Base-by-base conservation (phyloP, 495 filamentous ascomycete species). In the Pseudomonodictys pantanalensis region DNA sequence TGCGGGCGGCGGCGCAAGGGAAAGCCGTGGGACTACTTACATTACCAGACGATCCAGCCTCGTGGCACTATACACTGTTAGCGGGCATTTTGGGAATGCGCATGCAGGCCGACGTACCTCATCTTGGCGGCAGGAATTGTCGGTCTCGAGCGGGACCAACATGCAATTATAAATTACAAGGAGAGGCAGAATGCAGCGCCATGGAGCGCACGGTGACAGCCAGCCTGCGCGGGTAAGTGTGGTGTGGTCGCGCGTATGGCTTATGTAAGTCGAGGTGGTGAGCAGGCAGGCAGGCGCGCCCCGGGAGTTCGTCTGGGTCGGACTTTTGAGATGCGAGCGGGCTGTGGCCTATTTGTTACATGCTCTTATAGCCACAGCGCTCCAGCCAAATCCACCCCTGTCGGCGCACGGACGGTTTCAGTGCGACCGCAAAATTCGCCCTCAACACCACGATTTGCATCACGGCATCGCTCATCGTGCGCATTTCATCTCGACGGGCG, bases 21-120 rank as follows among this genome's bases (percentile, higher is more conserved):
- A 25, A 3, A 38, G 53, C 12, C 28, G 12, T 18, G 29, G 45
- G 28, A 41, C 45, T 38, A 64, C 61, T 53, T 59, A 64, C 61
- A 50, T 64, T 49, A 64, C 61, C 18, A 64, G 61, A 43, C 61
- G 61, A 30, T 64, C 61, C 28, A 64, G 49, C 55, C 61, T 55
- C 18, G 61, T 64, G 48, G 22, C 61, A 59, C 61, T 64, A 59
- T 43, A 48, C 12, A 49, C 11, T 47, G 60, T 63, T 57, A 63
- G 60, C 60, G 52, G 52, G 59, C 41, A 62, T 35, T 56, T 51
- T 51, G 7, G 17, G 6, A 25, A 43, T 17, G 20, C n/a, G 43
- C 42, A 55, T 32, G 42, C 12, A 18, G 22, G 28, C 24, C 20
- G 7, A 43, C 60, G 39, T 57, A 63, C 60, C 60, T 63, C 60